These are phyloP conservation scores for Pyricularia pennisetigena DNA, from an alignment of 2,329 filamentous ascomycete species.

Conservation along the genomic window DNA sequence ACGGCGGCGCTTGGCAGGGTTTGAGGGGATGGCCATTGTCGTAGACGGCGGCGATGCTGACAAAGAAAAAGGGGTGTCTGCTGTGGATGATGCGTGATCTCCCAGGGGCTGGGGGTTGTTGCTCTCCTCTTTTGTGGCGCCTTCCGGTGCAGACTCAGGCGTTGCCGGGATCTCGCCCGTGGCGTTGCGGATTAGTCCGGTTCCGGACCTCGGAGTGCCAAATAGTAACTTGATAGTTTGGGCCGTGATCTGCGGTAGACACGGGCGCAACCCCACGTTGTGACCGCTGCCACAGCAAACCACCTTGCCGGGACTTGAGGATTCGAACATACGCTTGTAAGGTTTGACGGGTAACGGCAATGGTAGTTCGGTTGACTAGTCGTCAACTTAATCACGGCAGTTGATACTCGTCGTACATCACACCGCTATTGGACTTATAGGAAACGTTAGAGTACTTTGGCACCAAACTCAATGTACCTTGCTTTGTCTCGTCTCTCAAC, in stretches of 20 bases:
- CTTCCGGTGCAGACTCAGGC: background rate
- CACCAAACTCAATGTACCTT: background rate
- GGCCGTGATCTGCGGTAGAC: background rate
- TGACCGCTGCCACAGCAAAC: background rate
- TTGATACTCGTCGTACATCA: background rate
- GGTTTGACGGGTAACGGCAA: background rate
- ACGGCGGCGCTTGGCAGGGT: slow-evolving; percentile 25
- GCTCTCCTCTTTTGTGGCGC: background rate
- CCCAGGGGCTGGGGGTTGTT: background rate
- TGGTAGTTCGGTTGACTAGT: background rate
- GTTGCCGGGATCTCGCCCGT: background rate
- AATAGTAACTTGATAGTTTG: background rate
- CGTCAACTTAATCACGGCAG: background rate
- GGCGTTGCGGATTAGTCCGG: background rate
- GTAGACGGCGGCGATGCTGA: background rate
- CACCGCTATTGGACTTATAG: background rate
- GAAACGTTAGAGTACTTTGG: background rate
- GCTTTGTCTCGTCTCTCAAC: background rate
- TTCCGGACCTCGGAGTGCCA: background rate
- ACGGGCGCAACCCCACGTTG: background rate
- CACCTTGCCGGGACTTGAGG: background rate
- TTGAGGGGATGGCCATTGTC: background rate
- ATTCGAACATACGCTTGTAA: background rate
- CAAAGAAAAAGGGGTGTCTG: background rate
- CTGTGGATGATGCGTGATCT: background rate